Percentiles rank a stretch among this genome's conserved stretches.
Evolutionary conservation across 2,329 filamentous ascomycete species (phyloP).

Genomic region (Colletotrichum australisinense): DNA sequence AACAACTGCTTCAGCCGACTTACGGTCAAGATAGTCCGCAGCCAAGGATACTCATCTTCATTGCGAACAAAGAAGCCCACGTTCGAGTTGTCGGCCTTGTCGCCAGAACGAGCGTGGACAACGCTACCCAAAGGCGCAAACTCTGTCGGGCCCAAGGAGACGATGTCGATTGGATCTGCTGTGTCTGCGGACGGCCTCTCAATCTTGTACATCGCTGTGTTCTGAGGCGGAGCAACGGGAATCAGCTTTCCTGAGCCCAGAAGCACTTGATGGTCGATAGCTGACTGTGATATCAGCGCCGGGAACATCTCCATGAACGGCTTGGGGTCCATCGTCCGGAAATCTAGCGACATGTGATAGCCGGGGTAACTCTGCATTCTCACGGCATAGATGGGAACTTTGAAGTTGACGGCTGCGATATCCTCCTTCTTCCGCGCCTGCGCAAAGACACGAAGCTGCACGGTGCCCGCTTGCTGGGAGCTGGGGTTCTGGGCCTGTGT

Average conservation of each 20-base stretch:
- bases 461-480: constrained; percentile 40
- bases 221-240: background rate
- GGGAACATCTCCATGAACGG: constrained; percentile 58
- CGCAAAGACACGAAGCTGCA: constrained; percentile 39
- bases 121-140: constrained; percentile 44
- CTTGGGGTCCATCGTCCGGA: constrained; percentile 54
- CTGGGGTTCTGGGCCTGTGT: constrained; percentile 35
- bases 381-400: constrained; percentile 49
- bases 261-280: constrained; percentile 42
- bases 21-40: constrained; percentile 49
- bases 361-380: constrained; percentile 55
- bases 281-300: constrained; percentile 43
- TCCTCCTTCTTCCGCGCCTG: constrained; percentile 40
- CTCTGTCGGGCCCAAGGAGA: constrained; percentile 6
- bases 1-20: constrained; percentile 36
- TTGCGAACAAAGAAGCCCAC: constrained; percentile 53
- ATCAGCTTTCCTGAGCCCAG: background rate
- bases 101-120: constrained; percentile 50
- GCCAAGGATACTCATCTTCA: constrained; percentile 53
- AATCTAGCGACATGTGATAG: constrained; percentile 57
- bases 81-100: constrained; percentile 52
- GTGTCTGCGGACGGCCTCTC: constrained; percentile 28
- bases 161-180: background rate
- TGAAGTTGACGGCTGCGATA: constrained; percentile 39
- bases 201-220: constrained; percentile 9